Percentiles rank a stretch among this genome's conserved stretches.
These are phyloP conservation scores for Sphagnum fallax DNA, from an alignment of 228 moss, liverwort and hornwort species.

Conservation along the genomic window DNA sequence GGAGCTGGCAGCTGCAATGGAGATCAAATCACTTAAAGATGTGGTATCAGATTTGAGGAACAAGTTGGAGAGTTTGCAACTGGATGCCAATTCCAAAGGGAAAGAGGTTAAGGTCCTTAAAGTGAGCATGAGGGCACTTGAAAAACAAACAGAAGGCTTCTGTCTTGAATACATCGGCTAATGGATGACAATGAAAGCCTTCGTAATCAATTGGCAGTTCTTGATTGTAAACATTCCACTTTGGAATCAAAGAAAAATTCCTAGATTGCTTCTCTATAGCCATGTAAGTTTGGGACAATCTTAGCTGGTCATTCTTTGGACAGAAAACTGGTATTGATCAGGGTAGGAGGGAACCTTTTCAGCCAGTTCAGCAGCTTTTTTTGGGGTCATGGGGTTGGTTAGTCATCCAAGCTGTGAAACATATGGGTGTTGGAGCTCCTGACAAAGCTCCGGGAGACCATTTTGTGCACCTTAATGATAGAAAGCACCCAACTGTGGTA, in stretches of 20 bases:
- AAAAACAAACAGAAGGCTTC: constrained; percentile 41
- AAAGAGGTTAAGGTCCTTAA: constrained; percentile 33
- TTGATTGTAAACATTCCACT: constrained; percentile 32
- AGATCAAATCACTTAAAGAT: constrained; percentile 41
- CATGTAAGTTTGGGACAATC: no score
- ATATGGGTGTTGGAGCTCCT: no score
- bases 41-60: constrained; percentile 39
- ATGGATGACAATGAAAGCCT: constrained; percentile 39
- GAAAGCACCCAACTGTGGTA: no score
- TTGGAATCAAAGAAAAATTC: constrained; percentile 37
- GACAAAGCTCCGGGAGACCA: no score
- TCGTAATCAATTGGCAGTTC: constrained; percentile 32
- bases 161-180: constrained; percentile 39
- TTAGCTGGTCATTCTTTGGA: no score
- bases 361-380: no score
- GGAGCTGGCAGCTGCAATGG: no score
- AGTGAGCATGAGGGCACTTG: constrained; percentile 31
- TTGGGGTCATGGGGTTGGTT: no score
- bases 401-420: no score
- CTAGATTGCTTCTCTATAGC: constrained; percentile 4
- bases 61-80: constrained; percentile 38
- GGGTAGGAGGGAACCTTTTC: no score
- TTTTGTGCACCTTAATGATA: no score
- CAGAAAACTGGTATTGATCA: no score
- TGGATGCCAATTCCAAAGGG: constrained; percentile 30